Conservation (phyloP, 768 basidiomycete genomes). For the Rhodotorula graminis region DNA sequence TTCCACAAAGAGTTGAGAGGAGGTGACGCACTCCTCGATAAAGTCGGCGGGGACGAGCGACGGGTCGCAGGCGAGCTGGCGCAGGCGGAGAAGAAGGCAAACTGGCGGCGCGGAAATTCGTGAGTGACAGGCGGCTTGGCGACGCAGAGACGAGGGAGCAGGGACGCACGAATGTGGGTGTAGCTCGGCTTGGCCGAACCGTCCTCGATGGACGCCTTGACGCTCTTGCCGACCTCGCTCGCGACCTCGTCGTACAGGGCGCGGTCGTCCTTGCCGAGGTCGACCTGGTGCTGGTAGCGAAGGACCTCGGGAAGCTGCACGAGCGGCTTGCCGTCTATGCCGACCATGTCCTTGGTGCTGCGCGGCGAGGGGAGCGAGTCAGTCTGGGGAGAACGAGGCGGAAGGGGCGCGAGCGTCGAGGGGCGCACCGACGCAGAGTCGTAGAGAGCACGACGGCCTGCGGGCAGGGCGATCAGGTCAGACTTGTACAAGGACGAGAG, state of each 20-base stretch:
- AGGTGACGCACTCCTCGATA: conserved; percentile 50
- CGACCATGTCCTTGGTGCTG: conserved; percentile 66
- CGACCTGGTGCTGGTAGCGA: conserved; percentile 67
- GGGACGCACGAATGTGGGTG: conserved; percentile 17
- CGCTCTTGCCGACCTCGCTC: conserved; percentile 24
- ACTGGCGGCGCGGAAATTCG: conserved; percentile 52
- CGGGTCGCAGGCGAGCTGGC: conserved; percentile 76
- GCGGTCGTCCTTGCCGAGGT: conserved; percentile 48
- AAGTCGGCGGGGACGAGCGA: conserved; percentile 68
- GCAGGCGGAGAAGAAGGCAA: conserved; percentile 74
- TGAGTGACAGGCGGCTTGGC: conserved; percentile 42
- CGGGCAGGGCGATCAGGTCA: neutral
- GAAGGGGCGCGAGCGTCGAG: conserved; percentile 6
- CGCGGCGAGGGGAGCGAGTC: conserved; percentile 42
- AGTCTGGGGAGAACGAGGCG: neutral
- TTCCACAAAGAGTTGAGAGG: no score
- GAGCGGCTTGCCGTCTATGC: conserved; percentile 64
- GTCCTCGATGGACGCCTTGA: conserved; percentile 10
- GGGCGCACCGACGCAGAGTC: conserved; percentile 61
- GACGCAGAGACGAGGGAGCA: neutral
- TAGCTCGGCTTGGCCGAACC: conserved; percentile 38
- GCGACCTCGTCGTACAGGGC: conserved; percentile 56
- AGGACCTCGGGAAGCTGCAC: conserved; percentile 77
- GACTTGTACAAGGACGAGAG: no score
- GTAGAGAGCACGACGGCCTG: conserved; percentile 45